These are phyloP conservation scores for Pichia pseudocactophila DNA, from an alignment of 805 yeast genomes.

Conservation along the genomic window DNA sequence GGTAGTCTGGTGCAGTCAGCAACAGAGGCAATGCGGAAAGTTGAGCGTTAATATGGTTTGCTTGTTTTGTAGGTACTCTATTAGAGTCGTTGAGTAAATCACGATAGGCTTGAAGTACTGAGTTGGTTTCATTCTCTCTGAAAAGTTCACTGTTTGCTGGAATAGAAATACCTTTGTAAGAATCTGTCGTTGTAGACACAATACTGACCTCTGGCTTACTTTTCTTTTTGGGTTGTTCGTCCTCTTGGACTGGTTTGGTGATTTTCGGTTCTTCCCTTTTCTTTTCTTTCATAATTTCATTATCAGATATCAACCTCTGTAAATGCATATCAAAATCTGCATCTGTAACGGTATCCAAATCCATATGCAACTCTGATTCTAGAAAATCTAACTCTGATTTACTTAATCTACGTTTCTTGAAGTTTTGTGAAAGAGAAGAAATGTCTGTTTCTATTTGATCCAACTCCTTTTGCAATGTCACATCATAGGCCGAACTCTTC, in stretches of 20 bases:
- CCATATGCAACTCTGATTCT: conserved; percentile 19
- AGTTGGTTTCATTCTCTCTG: conserved; percentile 16
- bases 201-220: background rate
- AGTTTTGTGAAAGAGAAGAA: conserved; percentile 4
- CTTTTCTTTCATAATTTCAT: conserved; percentile 1
- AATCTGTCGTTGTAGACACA: conserved; percentile 14
- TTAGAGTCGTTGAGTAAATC: conserved; percentile 18
- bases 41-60: conserved; percentile 34
- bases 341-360: conserved; percentile 21
- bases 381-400: conserved; percentile 18
- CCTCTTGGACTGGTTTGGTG: background rate
- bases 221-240: background rate
- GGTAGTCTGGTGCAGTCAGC: conserved; percentile 44
- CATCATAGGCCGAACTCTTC: background rate
- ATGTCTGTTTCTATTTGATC: conserved; percentile 12
- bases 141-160: conserved; percentile 29
- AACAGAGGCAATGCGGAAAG: conserved; percentile 53
- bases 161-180: conserved; percentile 26
- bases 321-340: conserved; percentile 24
- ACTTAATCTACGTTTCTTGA: conserved; percentile 8
- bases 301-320: conserved; percentile 20
- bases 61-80: conserved; percentile 12
- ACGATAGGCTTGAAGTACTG: conserved; percentile 22
- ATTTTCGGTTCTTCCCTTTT: background rate
- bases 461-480: conserved; percentile 9